These are phyloP conservation scores for Stereocaulon alpinum DNA, from an alignment of 495 filamentous ascomycete species.

Conservation along the genomic window DNA sequence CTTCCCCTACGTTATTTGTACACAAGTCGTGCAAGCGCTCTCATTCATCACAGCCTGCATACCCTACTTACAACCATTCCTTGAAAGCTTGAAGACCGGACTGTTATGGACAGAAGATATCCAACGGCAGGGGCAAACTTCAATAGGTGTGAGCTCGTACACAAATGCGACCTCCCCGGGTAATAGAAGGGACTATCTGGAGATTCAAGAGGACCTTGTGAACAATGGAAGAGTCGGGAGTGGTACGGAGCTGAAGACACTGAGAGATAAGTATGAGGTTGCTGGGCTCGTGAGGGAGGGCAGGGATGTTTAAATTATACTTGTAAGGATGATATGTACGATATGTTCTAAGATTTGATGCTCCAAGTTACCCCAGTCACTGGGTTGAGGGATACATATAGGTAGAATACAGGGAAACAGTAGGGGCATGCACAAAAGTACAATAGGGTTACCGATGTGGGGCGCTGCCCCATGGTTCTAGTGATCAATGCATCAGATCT, in stretches of 20 bases:
- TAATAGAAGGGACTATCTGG: background rate
- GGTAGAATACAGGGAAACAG: too few relatives aligned
- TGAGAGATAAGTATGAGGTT: background rate
- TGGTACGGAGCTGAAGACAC: background rate
- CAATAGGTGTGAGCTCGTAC: background rate
- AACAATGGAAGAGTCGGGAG: background rate
- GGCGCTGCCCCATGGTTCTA: too few relatives aligned
- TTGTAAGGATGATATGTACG: background rate
- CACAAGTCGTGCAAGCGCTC: slow-evolving; percentile 18
- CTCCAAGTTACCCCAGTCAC: background rate
- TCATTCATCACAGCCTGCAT: slow-evolving; percentile 26
- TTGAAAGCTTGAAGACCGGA: slow-evolving; percentile 25
- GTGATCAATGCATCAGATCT: too few relatives aligned
- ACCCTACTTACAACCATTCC: slow-evolving; percentile 28
- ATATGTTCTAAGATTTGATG: background rate
- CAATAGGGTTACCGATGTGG: too few relatives aligned
- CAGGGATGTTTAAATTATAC: background rate
- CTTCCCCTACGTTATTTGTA: slow-evolving; percentile 17
- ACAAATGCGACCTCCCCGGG: background rate
- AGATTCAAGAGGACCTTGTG: background rate
- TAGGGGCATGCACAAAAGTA: too few relatives aligned
- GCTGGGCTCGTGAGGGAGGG: background rate
- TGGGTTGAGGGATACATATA: too few relatives aligned
- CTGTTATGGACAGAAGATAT: slow-evolving; percentile 24
- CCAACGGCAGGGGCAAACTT: slow-evolving; percentile 15